Conservation (phyloP, 1,139 yeast species). For the Hansenula sp. region DNA sequence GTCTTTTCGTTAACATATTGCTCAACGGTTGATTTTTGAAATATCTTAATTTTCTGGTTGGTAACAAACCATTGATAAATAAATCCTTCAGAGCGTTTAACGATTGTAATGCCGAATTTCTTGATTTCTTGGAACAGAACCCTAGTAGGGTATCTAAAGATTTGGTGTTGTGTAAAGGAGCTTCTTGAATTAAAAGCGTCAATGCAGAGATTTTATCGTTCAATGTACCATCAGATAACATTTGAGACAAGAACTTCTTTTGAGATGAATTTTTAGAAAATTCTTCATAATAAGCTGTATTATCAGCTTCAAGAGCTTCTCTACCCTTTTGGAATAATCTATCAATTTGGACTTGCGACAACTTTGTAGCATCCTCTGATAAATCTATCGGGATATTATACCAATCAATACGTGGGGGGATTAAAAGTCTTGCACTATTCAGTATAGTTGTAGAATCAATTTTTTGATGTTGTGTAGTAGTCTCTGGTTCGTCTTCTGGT, state of each 20-base stretch:
- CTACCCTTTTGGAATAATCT: conserved; percentile 66
- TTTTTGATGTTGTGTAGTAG: conserved; percentile 29
- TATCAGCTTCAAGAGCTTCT: conserved; percentile 63
- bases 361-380: conserved; percentile 35
- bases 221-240: conserved; percentile 88
- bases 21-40: conserved; percentile 76
- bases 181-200: conserved; percentile 88
- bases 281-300: conserved; percentile 68
- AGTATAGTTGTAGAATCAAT: conserved; percentile 53
- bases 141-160: conserved; percentile 75
- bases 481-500: conserved; percentile 8
- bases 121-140: conserved; percentile 85
- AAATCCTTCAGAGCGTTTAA: conserved; percentile 89
- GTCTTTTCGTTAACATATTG: conserved; percentile 43
- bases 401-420: conserved; percentile 77
- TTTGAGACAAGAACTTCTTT: conserved; percentile 83
- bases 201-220: conserved; percentile 94
- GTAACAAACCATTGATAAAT: conserved; percentile 72
- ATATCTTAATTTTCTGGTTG: conserved; percentile 76
- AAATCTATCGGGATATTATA: conserved; percentile 43
- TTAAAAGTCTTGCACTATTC: conserved; percentile 48
- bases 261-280: conserved; percentile 81
- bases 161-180: conserved; percentile 86
- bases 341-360: conserved; percentile 49
- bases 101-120: conserved; percentile 91